Percentiles rank a stretch among this genome's conserved stretches.
phyloP scores from a whole-genome alignment of 106 monocot species.

The Allium cepa region DNA sequence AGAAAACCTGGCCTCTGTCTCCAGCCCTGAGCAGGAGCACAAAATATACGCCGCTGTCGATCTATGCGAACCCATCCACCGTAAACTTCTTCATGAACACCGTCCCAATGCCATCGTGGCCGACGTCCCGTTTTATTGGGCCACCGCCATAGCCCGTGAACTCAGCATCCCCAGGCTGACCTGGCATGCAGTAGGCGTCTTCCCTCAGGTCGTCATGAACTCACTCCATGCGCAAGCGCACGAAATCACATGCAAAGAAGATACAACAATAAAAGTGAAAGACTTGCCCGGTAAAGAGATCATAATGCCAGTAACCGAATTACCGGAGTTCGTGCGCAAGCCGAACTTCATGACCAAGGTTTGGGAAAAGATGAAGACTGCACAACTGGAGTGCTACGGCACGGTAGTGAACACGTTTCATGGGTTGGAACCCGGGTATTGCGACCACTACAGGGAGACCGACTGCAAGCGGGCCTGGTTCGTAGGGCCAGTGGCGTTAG shows the following conservation, averaged over 20 bases:
- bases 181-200: slow-evolving; percentile 41
- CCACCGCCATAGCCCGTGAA: slow-evolving; percentile 25
- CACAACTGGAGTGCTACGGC: slow-evolving; percentile 8
- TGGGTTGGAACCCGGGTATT: slow-evolving; percentile 19
- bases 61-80: slow-evolving; percentile 13
- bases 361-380: slow-evolving; percentile 18
- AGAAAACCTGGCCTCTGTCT: slow-evolving; percentile 34
- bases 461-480: slow-evolving; percentile 16
- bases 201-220: slow-evolving; percentile 37
- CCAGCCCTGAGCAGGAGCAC: slow-evolving; percentile 13
- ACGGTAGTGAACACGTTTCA: background rate
- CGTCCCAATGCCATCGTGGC: slow-evolving; percentile 44
- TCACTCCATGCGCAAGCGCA: slow-evolving; percentile 12
- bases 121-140: slow-evolving; percentile 35
- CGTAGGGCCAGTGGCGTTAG: slow-evolving; percentile 29
- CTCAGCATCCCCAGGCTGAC: slow-evolving; percentile 43
- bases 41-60: slow-evolving; percentile 35
- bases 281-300: slow-evolving; percentile 5
- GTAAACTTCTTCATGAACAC: slow-evolving; percentile 25
- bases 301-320: slow-evolving; percentile 20
- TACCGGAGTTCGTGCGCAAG: slow-evolving; percentile 27
- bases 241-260: background rate
- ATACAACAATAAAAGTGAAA: background rate
- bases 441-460: slow-evolving; percentile 9
- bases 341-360: slow-evolving; percentile 8